These are phyloP conservation scores for Podochytrium sp. DNA, from an alignment of 192 early-diverging fungal species.

Conservation along the genomic window DNA sequence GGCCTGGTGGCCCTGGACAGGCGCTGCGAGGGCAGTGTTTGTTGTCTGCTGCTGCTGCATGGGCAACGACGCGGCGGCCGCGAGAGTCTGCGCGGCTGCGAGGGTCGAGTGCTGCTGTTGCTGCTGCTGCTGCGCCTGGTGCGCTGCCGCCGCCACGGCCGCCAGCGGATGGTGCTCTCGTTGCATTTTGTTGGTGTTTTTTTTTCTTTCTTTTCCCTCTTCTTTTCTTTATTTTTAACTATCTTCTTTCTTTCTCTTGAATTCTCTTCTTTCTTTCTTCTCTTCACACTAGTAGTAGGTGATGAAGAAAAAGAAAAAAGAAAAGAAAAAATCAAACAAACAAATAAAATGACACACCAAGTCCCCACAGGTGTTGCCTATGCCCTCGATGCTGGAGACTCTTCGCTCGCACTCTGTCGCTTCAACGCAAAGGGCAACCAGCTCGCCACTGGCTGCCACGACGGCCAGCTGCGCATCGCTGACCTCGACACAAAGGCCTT, in stretches of 20 bases:
- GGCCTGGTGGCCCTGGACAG: neutral
- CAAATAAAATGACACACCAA: no score
- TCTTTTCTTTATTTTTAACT: neutral
- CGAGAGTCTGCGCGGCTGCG: neutral
- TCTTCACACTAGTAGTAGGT: neutral
- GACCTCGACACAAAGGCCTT: slow-evolving; percentile 88
- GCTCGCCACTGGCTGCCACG: slow-evolving; percentile 77
- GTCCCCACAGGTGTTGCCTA: slow-evolving; percentile 77
- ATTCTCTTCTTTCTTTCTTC: neutral
- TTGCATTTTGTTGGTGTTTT: neutral
- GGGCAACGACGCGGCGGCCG: neutral
- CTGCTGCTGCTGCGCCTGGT: neutral
- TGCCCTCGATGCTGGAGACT: slow-evolving; percentile 72
- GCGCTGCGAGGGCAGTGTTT: neutral
- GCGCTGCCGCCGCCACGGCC: neutral
- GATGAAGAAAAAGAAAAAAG: neutral
- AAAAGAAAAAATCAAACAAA: neutral
- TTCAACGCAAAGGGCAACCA: slow-evolving; percentile 85
- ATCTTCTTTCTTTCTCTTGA: neutral
- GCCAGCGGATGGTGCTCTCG: neutral
- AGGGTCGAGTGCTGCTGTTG: neutral
- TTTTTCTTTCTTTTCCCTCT: neutral
- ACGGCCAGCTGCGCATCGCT: slow-evolving; percentile 82
- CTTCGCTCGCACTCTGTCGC: slow-evolving; percentile 54
- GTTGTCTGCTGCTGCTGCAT: neutral